Percentiles rank a stretch among this genome's conserved stretches.
Evolutionary conservation across 176 grass and related monocot genomes (phyloP).

Genomic region (Eragrostis nindensis): DNA sequence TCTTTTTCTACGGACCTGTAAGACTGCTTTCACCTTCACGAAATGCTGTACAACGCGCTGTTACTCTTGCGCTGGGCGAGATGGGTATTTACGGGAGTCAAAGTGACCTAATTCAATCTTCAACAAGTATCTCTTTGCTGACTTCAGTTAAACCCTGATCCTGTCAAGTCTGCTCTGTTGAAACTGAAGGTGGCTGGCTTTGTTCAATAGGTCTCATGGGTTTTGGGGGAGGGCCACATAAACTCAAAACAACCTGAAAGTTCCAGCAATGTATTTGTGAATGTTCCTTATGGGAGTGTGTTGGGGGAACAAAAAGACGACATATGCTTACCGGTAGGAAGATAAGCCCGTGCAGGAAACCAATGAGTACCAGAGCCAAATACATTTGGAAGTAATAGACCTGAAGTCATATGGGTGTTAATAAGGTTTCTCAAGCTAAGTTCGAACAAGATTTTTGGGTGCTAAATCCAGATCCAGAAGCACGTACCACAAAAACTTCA

Average conservation of each 20-base stretch:
- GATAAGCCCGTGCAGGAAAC: constrained; percentile 94
- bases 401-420: constrained; percentile 51
- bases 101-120: constrained; percentile 12
- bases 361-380: constrained; percentile 89
- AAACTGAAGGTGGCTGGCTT: constrained; percentile 42
- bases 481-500: constrained; percentile 94
- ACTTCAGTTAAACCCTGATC: not conserved
- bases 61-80: not conserved
- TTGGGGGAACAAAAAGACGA: not conserved
- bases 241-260: constrained; percentile 82
- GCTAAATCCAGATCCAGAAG: constrained; percentile 24
- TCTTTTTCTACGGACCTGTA: constrained; percentile 27
- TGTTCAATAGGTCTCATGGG: constrained; percentile 20
- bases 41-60: constrained; percentile 30
- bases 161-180: constrained; percentile 39
- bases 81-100: constrained; percentile 30
- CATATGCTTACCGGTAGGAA: constrained; percentile 76
- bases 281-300: not conserved
- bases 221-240: constrained; percentile 73
- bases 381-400: constrained; percentile 99
- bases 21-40: not conserved
- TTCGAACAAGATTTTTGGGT: not conserved
- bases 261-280: constrained; percentile 27
- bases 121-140: not conserved
- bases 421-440: constrained; percentile 23